Base-by-base conservation (phyloP, 768 basidiomycete genomes). In the Boletellus sp. region DNA sequence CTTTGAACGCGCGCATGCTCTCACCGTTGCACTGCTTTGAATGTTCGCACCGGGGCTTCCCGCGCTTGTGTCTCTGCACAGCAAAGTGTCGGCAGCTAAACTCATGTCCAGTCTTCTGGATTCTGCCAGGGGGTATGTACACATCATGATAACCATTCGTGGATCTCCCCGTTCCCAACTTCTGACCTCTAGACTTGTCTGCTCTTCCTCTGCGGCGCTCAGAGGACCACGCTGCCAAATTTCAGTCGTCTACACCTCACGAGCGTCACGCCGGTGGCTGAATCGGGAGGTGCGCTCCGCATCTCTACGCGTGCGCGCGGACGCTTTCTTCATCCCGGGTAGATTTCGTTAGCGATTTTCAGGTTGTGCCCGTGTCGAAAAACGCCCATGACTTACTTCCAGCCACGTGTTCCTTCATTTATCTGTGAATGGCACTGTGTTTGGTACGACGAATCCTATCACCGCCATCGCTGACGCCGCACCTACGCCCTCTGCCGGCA, bases 341-440 rank as follows among this genome's bases (percentile, higher is more conserved):
- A 78, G 77, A 65, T 36, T 60, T 71, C 16, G 61, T 74, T 52
- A 66, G 64, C 48, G 74, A 78, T 58, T 8, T 49, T 22, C 16
- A 12, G n/a, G n/a, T 12, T 45, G 13, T 22, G 44, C 7, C 23
- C 3, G 6, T 32, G 10, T 19, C 12, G 6, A 37, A 16, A 22
- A 12, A 11, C 11, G 3, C 20, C 17, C 9, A 34, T 32, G 20
- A 19, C 41, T 51, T 39, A 41, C 44, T 40, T 23, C 16, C 15
- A n/a, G 39, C 13, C 44, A 38, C 39, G 41, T 28, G 49, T 34
- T 48, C 35, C 19, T 15, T 41, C 23, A 31, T 55, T 35, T 48
- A 31, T n/a, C 34, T 33, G 78, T 77, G 31, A 69, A 68, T 26
- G 75, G 74, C n/a, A 62, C n/a, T n/a, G n/a, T 62, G 33, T 70